These are phyloP conservation scores for Trametes meyenii DNA, from an alignment of 768 basidiomycete genomes.

Conservation along the genomic window DNA sequence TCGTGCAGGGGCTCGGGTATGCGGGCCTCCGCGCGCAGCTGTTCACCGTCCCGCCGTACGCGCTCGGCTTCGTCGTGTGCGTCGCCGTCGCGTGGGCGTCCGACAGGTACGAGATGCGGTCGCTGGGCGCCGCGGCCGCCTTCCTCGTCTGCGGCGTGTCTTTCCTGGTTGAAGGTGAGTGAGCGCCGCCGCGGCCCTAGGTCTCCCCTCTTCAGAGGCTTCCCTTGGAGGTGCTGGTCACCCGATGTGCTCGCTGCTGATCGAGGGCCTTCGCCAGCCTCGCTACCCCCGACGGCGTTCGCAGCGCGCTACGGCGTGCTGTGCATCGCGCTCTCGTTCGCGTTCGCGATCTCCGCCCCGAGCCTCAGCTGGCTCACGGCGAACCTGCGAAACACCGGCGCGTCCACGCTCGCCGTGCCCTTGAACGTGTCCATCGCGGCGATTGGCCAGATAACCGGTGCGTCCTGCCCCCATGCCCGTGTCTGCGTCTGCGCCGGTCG, in stretches of 20 bases:
- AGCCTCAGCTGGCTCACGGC: conserved; percentile 41
- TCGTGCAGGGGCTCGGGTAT: conserved; percentile 65
- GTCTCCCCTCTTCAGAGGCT: background rate
- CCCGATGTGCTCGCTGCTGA: background rate
- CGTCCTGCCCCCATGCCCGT: conserved; percentile 1
- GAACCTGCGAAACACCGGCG: conserved; percentile 37
- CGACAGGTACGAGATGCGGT: conserved; percentile 26
- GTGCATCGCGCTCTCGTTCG: conserved; percentile 36
- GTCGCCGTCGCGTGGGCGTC: conserved; percentile 24
- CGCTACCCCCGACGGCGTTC: conserved; percentile 28
- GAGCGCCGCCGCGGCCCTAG: background rate
- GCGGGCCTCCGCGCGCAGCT: conserved; percentile 56
- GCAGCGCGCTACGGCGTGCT: conserved; percentile 38
- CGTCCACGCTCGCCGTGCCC: conserved; percentile 37
- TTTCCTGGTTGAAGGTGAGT: conserved; percentile 29
- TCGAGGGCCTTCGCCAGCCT: conserved; percentile 8
- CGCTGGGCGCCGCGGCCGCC: conserved; percentile 18
- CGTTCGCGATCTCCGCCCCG: conserved; percentile 38
- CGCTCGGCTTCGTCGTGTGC: conserved; percentile 35
- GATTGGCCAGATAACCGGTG: conserved; percentile 40
- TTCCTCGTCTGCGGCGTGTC: conserved; percentile 23
- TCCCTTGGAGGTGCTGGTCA: background rate
- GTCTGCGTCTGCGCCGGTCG: background rate
- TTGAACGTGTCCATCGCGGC: conserved; percentile 39
- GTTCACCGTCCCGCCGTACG: conserved; percentile 57